Evolutionary conservation across 176 grass and related monocot genomes (phyloP).

Genomic region (Zizania latifolia): DNA sequence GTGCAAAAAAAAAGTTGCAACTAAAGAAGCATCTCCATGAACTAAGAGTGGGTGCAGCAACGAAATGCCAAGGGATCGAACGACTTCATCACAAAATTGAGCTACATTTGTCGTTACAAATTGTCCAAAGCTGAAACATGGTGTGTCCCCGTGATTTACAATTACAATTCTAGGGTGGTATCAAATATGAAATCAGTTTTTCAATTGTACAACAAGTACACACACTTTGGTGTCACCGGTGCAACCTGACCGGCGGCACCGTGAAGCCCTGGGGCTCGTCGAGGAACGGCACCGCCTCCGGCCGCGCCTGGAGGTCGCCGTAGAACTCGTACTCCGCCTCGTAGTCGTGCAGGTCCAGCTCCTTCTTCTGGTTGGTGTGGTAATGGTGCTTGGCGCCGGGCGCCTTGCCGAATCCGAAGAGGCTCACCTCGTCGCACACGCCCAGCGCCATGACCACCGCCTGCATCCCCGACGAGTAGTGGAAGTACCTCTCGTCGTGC

Average conservation of each 20-base stretch:
- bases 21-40: neutral
- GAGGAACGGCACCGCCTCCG: constrained; percentile 60
- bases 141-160: constrained; percentile 14
- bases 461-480: constrained; percentile 84
- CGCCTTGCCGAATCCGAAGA: constrained; percentile 77
- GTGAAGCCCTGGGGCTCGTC: constrained; percentile 20
- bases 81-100: neutral
- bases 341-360: constrained; percentile 83
- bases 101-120: neutral
- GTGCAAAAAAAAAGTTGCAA: neutral
- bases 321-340: constrained; percentile 85
- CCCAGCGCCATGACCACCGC: constrained; percentile 58
- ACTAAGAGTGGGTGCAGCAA: neutral
- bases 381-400: constrained; percentile 68
- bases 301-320: constrained; percentile 48
- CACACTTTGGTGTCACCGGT: constrained; percentile 1
- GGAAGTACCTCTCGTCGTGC: constrained; percentile 71
- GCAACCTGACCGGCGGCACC: constrained; percentile 17
- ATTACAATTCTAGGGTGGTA: constrained; percentile 14
- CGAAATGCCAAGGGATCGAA: neutral
- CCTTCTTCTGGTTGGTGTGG: constrained; percentile 63
- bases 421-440: constrained; percentile 45
- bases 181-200: neutral
- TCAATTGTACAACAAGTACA: neutral
- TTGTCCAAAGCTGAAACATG: neutral